Conservation (phyloP, 2,329 filamentous ascomycete genomes). For the Trichoderma oligosporum region DNA sequence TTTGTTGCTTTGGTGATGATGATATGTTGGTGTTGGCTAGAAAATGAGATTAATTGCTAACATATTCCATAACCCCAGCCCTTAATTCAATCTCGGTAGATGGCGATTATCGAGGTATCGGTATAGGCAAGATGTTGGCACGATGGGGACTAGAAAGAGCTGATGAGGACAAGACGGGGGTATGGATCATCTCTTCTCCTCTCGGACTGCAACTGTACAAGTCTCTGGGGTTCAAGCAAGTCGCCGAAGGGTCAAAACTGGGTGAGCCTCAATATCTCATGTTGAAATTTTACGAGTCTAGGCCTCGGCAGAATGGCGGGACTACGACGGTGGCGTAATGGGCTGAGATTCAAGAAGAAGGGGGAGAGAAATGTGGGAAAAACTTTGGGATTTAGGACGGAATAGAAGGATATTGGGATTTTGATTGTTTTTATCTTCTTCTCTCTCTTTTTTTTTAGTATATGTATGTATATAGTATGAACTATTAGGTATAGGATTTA, state of each 20-base stretch:
- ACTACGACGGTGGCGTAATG: not conserved
- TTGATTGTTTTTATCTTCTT: no score
- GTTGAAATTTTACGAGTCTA: slow-evolving; percentile 15
- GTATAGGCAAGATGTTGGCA: slow-evolving; percentile 21
- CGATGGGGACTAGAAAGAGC: slow-evolving; percentile 21
- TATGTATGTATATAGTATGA: no score
- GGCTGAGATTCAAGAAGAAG: not conserved
- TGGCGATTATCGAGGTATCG: slow-evolving; percentile 17
- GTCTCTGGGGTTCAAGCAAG: slow-evolving; percentile 17
- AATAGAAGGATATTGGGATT: slow-evolving; percentile 1
- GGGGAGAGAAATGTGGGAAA: not conserved
- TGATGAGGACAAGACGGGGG: slow-evolving; percentile 3
- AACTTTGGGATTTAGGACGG: not conserved
- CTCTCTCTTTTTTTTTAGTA: no score
- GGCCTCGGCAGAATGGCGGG: not conserved
- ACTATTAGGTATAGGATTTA: no score
- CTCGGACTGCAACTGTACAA: slow-evolving; percentile 16
- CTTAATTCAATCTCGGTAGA: slow-evolving; percentile 23
- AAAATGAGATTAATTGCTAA: no score
- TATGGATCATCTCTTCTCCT: slow-evolving; percentile 21
- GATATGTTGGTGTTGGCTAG: no score
- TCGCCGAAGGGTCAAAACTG: slow-evolving; percentile 18
- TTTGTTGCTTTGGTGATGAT: not conserved
- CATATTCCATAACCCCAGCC: slow-evolving; percentile 4
- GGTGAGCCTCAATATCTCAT: slow-evolving; percentile 22